Conservation (phyloP, 148 eudicot genomes). For the Bassia scoparia region DNA sequence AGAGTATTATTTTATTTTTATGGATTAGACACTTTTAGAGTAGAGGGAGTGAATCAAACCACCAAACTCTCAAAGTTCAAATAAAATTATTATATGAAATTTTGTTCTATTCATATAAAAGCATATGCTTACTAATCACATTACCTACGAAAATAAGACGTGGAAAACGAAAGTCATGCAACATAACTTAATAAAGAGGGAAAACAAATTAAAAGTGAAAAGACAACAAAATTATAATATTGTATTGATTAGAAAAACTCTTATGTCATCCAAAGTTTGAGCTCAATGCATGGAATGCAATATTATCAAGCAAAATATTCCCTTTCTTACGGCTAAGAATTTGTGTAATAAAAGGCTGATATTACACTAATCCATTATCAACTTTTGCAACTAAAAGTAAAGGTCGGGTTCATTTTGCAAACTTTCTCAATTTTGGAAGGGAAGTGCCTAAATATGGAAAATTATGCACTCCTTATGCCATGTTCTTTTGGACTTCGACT, state of each 20-base stretch:
- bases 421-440: neutral
- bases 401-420: neutral
- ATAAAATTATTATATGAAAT: no score
- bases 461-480: no score
- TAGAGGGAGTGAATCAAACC: no score
- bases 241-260: neutral
- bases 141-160: no score
- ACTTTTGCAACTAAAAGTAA: conserved; percentile 31
- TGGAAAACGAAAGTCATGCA: conserved; percentile 1
- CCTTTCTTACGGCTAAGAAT: conserved; percentile 15
- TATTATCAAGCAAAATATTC: conserved; percentile 25
- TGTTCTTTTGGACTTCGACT: no score
- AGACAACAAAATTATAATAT: neutral
- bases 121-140: neutral
- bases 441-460: neutral
- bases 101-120: no score
- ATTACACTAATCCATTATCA: neutral
- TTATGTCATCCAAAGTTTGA: conserved; percentile 5
- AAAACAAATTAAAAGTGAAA: neutral
- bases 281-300: conserved; percentile 2
- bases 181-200: neutral
- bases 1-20: no score
- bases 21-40: no score
- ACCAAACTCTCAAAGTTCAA: no score
- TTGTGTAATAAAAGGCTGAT: conserved; percentile 9